phyloP scores from a whole-genome alignment of 257 asterid genomes.

The Fraxinus quadrangulata region DNA sequence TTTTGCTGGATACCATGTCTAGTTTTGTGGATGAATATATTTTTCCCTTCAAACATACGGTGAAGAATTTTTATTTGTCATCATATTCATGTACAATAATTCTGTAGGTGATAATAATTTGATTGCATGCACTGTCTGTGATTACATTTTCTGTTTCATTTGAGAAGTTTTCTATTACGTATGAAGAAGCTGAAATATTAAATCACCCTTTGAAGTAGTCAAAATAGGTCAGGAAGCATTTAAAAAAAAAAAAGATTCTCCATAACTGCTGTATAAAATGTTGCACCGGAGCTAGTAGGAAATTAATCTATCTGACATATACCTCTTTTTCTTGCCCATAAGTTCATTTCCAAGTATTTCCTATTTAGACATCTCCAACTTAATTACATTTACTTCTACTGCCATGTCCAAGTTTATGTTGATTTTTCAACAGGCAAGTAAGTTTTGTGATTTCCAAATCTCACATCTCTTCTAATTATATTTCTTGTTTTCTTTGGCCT shows the following conservation, averaged over 20 bases:
- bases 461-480: conserved; percentile 7
- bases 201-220: neutral
- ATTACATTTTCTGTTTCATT: neutral
- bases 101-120: conserved; percentile 6
- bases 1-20: conserved; percentile 17
- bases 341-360: neutral
- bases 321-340: neutral
- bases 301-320: neutral
- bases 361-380: neutral
- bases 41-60: conserved; percentile 10
- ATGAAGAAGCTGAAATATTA: neutral
- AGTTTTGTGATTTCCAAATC: neutral
- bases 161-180: neutral
- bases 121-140: neutral
- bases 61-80: neutral
- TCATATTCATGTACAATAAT: neutral
- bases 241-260: neutral
- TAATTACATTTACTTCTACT: neutral
- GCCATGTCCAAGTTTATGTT: neutral
- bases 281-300: neutral
- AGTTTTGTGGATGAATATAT: neutral
- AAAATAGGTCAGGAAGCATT: neutral
- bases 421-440: neutral
- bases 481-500: neutral
- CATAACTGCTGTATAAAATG: neutral